Evolutionary conservation across 176 grass and related monocot species (phyloP).

Genomic region (Cenchrus americanus): DNA sequence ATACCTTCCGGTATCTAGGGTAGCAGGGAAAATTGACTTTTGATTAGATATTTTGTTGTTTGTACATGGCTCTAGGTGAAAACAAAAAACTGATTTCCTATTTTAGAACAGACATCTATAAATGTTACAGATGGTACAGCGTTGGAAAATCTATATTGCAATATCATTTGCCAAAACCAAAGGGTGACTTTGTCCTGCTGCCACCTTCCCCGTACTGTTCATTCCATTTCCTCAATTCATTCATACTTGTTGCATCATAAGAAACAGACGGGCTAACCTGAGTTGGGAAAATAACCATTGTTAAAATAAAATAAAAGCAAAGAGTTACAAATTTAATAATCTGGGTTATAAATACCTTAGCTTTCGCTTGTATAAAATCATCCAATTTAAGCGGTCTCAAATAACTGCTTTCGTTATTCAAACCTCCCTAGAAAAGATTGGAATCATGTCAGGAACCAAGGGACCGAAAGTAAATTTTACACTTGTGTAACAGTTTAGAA

Average conservation of each 20-base stretch:
- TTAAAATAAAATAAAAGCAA: neutral
- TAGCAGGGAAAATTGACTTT: constrained; percentile 19
- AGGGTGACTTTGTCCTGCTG: constrained; percentile 72
- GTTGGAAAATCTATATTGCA: constrained; percentile 19
- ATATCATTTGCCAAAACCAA: constrained; percentile 82
- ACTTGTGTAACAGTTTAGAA: constrained; percentile 3
- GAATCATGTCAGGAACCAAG: constrained; percentile 23
- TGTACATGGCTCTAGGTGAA: constrained; percentile 35
- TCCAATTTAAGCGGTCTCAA: constrained; percentile 75
- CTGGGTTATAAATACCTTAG: constrained; percentile 63
- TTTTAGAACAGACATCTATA: constrained; percentile 20
- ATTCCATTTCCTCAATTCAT: constrained; percentile 95
- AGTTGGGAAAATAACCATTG: constrained; percentile 12
- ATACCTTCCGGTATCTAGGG: neutral
- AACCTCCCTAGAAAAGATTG: constrained; percentile 51
- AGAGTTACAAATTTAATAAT: no score
- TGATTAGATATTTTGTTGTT: constrained; percentile 27
- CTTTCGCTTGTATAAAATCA: constrained; percentile 95
- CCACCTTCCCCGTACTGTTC: constrained; percentile 95
- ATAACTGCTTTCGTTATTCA: constrained; percentile 31
- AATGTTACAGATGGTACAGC: constrained; percentile 42
- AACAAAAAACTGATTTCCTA: constrained; percentile 17
- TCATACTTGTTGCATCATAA: constrained; percentile 87
- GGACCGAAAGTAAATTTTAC: neutral
- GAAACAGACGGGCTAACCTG: constrained; percentile 90